Percentiles rank a stretch among this genome's conserved stretches.
Conservation (phyloP, 352 stramenopile species). For the Bremia lactucae region DNA sequence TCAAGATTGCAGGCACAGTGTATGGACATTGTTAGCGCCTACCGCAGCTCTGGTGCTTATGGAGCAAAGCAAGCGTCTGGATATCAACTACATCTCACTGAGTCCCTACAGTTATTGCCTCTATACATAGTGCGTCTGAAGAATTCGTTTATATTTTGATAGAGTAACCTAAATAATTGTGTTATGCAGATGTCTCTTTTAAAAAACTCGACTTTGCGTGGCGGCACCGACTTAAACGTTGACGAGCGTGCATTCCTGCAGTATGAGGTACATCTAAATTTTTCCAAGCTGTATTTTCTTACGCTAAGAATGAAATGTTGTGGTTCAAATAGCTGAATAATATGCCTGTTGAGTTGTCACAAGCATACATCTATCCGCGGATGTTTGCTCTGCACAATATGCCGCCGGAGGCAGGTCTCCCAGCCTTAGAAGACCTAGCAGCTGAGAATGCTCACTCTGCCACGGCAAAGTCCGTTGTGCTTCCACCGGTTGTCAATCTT, state of each 20-base stretch:
- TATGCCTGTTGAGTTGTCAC: slow-evolving; percentile 88
- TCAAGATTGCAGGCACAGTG: slow-evolving; percentile 87
- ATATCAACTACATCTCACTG: slow-evolving; percentile 78
- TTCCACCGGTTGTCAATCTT: slow-evolving; percentile 90
- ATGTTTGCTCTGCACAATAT: slow-evolving; percentile 95
- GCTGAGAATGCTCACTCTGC: slow-evolving; percentile 9
- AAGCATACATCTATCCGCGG: slow-evolving; percentile 94
- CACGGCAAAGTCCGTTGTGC: slow-evolving; percentile 42
- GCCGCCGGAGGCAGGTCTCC: slow-evolving; percentile 75
- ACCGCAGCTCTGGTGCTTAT: slow-evolving; percentile 72
- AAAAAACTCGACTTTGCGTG: slow-evolving; percentile 95
- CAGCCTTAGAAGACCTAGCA: slow-evolving; percentile 35
- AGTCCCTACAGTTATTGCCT: slow-evolving; percentile 90
- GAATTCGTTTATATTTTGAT: neutral
- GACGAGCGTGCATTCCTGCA: slow-evolving; percentile 93
- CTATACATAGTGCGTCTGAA: slow-evolving; percentile 85
- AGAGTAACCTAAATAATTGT: neutral
- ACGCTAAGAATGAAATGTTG: slow-evolving; percentile 5
- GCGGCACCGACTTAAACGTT: slow-evolving; percentile 91
- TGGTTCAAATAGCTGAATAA: slow-evolving; percentile 69
- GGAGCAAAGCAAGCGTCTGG: slow-evolving; percentile 57
- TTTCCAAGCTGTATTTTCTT: neutral
- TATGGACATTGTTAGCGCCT: slow-evolving; percentile 90
- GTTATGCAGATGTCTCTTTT: slow-evolving; percentile 89
- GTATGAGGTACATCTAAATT: slow-evolving; percentile 44